Conservation (phyloP, 148 eudicot species). For the Rhododendron vialii region DNA sequence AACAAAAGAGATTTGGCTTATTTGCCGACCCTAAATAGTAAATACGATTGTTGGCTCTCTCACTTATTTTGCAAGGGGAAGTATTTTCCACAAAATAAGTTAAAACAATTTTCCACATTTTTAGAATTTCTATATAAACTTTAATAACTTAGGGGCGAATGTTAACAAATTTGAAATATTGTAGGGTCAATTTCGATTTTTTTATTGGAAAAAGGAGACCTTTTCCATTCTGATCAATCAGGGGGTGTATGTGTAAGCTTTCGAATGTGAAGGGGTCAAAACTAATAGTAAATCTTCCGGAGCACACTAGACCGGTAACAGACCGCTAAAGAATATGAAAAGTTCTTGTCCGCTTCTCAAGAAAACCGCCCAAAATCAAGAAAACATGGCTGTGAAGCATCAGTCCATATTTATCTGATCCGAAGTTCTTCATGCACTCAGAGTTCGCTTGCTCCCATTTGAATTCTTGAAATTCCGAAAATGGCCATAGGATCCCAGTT, state of each 20-base stretch:
- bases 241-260: background rate
- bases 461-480: background rate
- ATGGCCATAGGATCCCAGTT: constrained; percentile 1
- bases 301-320: background rate
- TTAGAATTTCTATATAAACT: too few species aligned
- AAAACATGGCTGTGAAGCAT: background rate
- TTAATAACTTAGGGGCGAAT: too few species aligned
- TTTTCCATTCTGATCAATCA: background rate
- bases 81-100: too few species aligned
- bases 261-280: background rate
- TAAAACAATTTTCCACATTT: too few species aligned
- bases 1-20: too few species aligned
- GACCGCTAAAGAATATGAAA: background rate
- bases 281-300: background rate
- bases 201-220: too few species aligned
- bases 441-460: background rate
- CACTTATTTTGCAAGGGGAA: too few species aligned
- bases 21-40: too few species aligned
- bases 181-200: too few species aligned
- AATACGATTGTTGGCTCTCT: too few species aligned
- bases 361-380: background rate
- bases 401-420: background rate
- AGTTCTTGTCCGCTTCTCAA: background rate
- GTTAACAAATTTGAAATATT: too few species aligned
- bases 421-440: background rate